Base-by-base conservation (phyloP, 2,329 filamentous ascomycete species). In the Boeremia lycopersici region DNA sequence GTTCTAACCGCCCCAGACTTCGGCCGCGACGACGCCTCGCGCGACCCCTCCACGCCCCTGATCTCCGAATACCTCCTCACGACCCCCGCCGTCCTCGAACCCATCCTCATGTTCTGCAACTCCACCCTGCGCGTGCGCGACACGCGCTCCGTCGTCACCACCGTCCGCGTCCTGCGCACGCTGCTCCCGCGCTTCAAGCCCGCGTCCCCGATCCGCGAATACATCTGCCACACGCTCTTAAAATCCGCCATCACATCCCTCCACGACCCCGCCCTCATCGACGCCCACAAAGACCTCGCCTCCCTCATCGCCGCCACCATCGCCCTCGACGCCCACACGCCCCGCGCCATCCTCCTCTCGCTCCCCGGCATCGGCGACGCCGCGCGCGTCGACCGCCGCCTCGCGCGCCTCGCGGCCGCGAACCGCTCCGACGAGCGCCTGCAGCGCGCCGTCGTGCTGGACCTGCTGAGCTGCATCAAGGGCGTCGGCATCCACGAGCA, bases 211-310 rank as follows among this genome's bases (percentile, higher is more conserved):
- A 89, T 98, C 59, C 87, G 93, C 47, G 91, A 96, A 69, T 99
- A 93, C 74, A 93, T 98, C 69, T 91, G 88, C 47, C 86, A 87
- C 5, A 90, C 96, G 62, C 91, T 98, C 2, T 84, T 99, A 44
- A 91, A 93, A 77, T 91, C 92, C 0, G 93, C 90, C 68, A 90
- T 97, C 71, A 90, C 88, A 1, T 96, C 90, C 2, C 86, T 99
- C 45, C 90, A 98, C 76, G 95, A 99, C 63, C 88, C 91, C 0
- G 97, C 98, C 75, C 99, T 98, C 75, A 93, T 97, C 30, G 95
- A 99, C 64, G 85, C 96, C 59, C 95, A 99, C 69, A 93, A 93
- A 71, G 93, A 99, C 46, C 82, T 99, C 19, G 93, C 92, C 0
- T 85, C 87, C 19, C 81, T 98, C 33, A 96, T 99, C 58, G 93